Percentiles rank a stretch among this genome's conserved stretches.
Conservation (phyloP, 1,284 basidiomycete genomes). For the Pterulicium gracile region DNA sequence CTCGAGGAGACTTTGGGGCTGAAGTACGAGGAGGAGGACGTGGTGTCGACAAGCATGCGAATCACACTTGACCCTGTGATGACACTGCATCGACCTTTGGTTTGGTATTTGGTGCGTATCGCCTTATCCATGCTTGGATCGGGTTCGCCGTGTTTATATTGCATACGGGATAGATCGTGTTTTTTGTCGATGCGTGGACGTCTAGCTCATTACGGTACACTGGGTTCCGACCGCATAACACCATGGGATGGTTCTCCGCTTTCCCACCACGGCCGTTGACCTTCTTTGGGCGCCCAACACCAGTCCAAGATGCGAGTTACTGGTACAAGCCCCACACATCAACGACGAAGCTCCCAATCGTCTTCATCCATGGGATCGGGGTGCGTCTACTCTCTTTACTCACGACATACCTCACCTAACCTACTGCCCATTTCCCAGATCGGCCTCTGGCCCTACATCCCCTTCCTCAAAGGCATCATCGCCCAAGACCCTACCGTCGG, state of each 20-base stretch:
- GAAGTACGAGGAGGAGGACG: conserved; percentile 24
- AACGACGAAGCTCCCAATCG: conserved; percentile 33
- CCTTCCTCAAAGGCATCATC: conserved; percentile 35
- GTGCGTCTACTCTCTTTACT: conserved; percentile 24
- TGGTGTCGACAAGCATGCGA: conserved; percentile 33
- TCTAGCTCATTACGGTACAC: conserved; percentile 23
- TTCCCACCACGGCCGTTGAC: conserved; percentile 45
- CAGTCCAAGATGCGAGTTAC: conserved; percentile 34
- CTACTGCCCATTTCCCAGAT: conserved; percentile 26
- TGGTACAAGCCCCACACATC: conserved; percentile 53
- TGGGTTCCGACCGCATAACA: conserved; percentile 46
- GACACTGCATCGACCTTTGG: conserved; percentile 41
- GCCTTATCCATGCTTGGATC: not conserved
- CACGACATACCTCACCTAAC: not conserved
- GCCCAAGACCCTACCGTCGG: conserved; percentile 33
- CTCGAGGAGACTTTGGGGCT: conserved; percentile 27
- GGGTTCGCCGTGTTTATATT: not conserved
- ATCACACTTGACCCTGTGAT: conserved; percentile 44
- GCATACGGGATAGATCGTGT: conserved; percentile 33
- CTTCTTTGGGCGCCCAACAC: conserved; percentile 30
- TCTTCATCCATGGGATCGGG: conserved; percentile 59
- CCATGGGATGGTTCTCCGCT: conserved; percentile 23
- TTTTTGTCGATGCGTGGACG: conserved; percentile 34
- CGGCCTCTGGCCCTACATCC: conserved; percentile 44
- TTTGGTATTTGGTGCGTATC: conserved; percentile 49